phyloP scores from a whole-genome alignment of 306 rosid genomes.

The Cucumis melo region DNA sequence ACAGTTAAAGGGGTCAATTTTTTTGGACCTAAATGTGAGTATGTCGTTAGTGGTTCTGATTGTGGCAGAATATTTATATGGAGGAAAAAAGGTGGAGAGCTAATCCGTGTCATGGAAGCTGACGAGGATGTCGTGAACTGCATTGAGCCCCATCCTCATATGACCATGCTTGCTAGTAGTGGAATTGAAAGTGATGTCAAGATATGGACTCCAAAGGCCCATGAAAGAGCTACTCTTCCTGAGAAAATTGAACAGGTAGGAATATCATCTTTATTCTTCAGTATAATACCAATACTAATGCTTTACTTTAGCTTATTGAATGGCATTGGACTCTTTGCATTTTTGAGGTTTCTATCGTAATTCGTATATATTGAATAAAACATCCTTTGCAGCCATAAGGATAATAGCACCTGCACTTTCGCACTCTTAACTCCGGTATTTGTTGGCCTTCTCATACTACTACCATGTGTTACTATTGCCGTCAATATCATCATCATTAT shows the following conservation, averaged over 20 bases:
- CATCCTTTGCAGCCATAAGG: neutral
- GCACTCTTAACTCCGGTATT: neutral
- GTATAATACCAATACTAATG: neutral
- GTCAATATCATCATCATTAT: neutral
- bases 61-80: constrained; percentile 93
- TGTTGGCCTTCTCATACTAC: neutral
- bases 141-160: constrained; percentile 83
- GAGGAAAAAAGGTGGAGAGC: constrained; percentile 77
- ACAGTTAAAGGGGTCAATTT: constrained; percentile 92
- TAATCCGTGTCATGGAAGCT: constrained; percentile 89
- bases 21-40: constrained; percentile 81
- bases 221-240: constrained; percentile 67
- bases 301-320: neutral
- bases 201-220: constrained; percentile 87
- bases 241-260: constrained; percentile 58
- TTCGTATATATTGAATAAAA: neutral
- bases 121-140: constrained; percentile 79
- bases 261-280: constrained; percentile 3
- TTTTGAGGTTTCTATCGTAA: neutral
- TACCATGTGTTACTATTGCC: neutral
- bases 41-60: constrained; percentile 93
- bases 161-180: constrained; percentile 83
- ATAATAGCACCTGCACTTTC: neutral
- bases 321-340: neutral
- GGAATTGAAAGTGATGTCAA: constrained; percentile 80